A percentile compares a stretch with the other conserved stretches of the same genome.
phyloP scores from a whole-genome alignment of 129 eudicot genomes.

The Pulicaria dysenterica region DNA sequence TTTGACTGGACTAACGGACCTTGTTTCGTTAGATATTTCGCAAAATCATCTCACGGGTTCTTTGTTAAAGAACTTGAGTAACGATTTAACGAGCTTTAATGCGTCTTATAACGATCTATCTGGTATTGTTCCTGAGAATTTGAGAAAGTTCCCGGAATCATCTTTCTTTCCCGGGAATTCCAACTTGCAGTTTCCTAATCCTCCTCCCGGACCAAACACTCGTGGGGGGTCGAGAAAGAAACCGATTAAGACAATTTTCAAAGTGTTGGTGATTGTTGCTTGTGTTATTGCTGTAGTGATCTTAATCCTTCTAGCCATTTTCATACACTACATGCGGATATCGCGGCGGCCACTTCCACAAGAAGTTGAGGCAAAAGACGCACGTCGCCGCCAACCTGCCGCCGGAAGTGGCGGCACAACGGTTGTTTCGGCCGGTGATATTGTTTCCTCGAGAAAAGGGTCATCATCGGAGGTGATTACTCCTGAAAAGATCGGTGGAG shows the following conservation, averaged over 20 bases:
- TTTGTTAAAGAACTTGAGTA: slow-evolving; percentile 57
- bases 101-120: slow-evolving; percentile 88
- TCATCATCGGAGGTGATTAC: slow-evolving; percentile 75
- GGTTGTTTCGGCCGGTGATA: slow-evolving; percentile 71
- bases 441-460: slow-evolving; percentile 63
- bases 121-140: slow-evolving; percentile 90
- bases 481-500: slow-evolving; percentile 61
- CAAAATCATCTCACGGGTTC: slow-evolving; percentile 78
- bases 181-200: slow-evolving; percentile 68
- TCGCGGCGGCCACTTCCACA: slow-evolving; percentile 59
- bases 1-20: slow-evolving; percentile 49
- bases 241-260: slow-evolving; percentile 57
- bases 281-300: slow-evolving; percentile 69
- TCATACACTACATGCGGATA: slow-evolving; percentile 59
- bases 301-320: slow-evolving; percentile 68
- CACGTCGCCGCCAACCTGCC: slow-evolving; percentile 43
- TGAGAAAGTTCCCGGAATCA: slow-evolving; percentile 77
- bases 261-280: slow-evolving; percentile 63
- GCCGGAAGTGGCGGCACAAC: slow-evolving; percentile 47
- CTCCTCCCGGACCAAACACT: slow-evolving; percentile 55
- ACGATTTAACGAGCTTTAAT: slow-evolving; percentile 67
- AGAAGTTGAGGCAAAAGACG: slow-evolving; percentile 48
- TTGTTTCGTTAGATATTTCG: slow-evolving; percentile 70
- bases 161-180: slow-evolving; percentile 99
- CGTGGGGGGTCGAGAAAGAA: slow-evolving; percentile 39